Percentiles rank a stretch among this genome's conserved stretches.
phyloP scores from a whole-genome alignment of 106 monocot species.

The Dendrobium chrysotoxum region DNA sequence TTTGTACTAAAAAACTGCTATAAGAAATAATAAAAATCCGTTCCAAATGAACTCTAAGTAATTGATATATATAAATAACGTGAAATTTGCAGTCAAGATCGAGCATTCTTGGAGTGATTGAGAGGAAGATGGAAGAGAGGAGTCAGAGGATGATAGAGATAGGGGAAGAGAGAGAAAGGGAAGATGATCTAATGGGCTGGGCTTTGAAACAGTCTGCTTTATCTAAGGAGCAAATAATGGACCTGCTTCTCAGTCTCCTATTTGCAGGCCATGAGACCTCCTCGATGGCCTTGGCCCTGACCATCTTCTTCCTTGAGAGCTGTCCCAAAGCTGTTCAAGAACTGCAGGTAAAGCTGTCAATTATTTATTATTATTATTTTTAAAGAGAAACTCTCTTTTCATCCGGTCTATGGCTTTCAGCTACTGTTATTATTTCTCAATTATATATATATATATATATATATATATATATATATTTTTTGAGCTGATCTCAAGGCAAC shows the following conservation, averaged over 20 bases:
- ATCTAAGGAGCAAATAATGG: conserved; percentile 80
- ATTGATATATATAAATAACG: too few relatives aligned
- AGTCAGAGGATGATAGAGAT: neutral
- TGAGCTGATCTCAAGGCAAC: neutral
- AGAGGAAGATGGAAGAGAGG: conserved; percentile 68
- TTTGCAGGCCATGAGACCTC: conserved; percentile 98
- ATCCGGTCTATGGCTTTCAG: too few relatives aligned
- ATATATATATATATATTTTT: too few relatives aligned
- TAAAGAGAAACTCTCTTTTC: too few relatives aligned
- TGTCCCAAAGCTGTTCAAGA: conserved; percentile 55
- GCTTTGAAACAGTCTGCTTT: conserved; percentile 60
- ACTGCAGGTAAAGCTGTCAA: conserved; percentile 34
- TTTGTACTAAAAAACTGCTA: too few relatives aligned
- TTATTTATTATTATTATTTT: neutral
- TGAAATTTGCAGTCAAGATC: conserved; percentile 52
- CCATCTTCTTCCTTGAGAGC: conserved; percentile 64
- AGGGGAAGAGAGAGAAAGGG: conserved; percentile 10
- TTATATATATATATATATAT: too few relatives aligned
- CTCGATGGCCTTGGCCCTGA: conserved; percentile 62
- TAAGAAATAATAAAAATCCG: too few relatives aligned
- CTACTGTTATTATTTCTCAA: too few relatives aligned
- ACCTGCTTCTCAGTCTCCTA: conserved; percentile 83
- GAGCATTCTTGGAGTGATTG: conserved; percentile 60
- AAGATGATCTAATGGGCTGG: conserved; percentile 79
- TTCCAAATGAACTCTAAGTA: too few relatives aligned